Evolutionary conservation across 2,329 filamentous ascomycete species (phyloP).

Genomic region (Diaporthe eres): DNA sequence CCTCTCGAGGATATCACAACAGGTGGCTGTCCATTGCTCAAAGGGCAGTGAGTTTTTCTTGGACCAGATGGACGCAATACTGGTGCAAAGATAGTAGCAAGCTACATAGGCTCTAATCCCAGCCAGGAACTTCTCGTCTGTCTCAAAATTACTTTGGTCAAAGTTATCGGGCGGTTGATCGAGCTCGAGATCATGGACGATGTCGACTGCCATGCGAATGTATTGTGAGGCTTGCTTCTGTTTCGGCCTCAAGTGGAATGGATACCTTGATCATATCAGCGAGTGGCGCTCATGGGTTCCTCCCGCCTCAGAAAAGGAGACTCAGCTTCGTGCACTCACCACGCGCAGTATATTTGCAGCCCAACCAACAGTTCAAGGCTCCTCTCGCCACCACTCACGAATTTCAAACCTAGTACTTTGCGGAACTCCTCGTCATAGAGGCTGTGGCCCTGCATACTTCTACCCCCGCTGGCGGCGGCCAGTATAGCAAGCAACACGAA

Average conservation of each 20-base stretch:
- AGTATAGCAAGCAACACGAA: slow-evolving; percentile 70
- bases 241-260: slow-evolving; percentile 67
- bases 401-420: slow-evolving; percentile 69
- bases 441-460: slow-evolving; percentile 64
- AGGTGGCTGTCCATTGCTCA: slow-evolving; percentile 59
- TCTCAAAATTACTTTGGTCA: slow-evolving; percentile 43
- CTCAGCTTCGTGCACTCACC: slow-evolving; percentile 55
- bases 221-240: slow-evolving; percentile 66
- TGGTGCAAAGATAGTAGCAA: slow-evolving; percentile 58
- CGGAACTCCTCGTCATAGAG: slow-evolving; percentile 71
- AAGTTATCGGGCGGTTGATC: slow-evolving; percentile 55
- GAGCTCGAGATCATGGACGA: slow-evolving; percentile 64
- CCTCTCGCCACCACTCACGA: slow-evolving; percentile 70
- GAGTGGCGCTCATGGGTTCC: too few species aligned
- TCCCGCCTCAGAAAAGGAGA: not conserved
- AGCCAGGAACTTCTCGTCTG: slow-evolving; percentile 53
- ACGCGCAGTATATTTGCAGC: slow-evolving; percentile 69
- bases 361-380: slow-evolving; percentile 70
- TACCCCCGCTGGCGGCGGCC: slow-evolving; percentile 62
- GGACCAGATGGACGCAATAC: slow-evolving; percentile 57
- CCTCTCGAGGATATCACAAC: slow-evolving; percentile 60
- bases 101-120: slow-evolving; percentile 61
- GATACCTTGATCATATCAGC: slow-evolving; percentile 58
- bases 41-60: slow-evolving; percentile 52
- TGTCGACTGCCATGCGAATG: slow-evolving; percentile 65